Conservation (phyloP, 1,284 basidiomycete species). For the Tilletia horrida region DNA sequence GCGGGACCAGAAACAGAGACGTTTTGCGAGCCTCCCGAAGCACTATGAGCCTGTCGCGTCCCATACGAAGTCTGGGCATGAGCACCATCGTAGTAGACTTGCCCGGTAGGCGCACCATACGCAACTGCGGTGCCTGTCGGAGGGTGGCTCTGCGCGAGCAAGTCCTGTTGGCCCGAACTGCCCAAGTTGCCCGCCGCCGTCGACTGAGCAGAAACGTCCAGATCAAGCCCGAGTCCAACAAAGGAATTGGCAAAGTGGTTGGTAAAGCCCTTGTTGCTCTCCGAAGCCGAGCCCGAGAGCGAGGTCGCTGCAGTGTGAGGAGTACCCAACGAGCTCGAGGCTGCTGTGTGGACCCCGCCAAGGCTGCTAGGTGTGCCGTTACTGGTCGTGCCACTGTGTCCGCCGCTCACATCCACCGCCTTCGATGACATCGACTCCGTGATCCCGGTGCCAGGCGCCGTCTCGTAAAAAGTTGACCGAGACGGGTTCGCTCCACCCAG, state of each 20-base stretch:
- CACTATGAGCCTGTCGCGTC: background rate
- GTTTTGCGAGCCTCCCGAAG: background rate
- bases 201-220: slow-evolving; percentile 5
- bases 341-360: background rate
- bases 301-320: background rate
- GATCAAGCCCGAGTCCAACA: slow-evolving; percentile 8
- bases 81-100: background rate
- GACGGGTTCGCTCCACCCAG: too few species aligned
- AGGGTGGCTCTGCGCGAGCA: background rate
- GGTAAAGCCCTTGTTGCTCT: background rate
- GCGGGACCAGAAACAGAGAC: too few species aligned
- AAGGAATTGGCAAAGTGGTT: background rate
- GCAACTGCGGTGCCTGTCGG: background rate
- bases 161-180: background rate
- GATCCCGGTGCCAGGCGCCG: too few species aligned
- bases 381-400: background rate
- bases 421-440: too few species aligned
- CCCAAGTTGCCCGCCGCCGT: background rate
- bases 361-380: background rate
- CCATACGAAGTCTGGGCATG: background rate
- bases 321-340: background rate
- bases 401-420: too few species aligned
- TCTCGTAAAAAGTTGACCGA: too few species aligned
- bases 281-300: background rate
- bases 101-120: background rate